These are phyloP conservation scores for Peronospora belbahrii DNA, from an alignment of 352 stramenopile species.

Conservation along the genomic window DNA sequence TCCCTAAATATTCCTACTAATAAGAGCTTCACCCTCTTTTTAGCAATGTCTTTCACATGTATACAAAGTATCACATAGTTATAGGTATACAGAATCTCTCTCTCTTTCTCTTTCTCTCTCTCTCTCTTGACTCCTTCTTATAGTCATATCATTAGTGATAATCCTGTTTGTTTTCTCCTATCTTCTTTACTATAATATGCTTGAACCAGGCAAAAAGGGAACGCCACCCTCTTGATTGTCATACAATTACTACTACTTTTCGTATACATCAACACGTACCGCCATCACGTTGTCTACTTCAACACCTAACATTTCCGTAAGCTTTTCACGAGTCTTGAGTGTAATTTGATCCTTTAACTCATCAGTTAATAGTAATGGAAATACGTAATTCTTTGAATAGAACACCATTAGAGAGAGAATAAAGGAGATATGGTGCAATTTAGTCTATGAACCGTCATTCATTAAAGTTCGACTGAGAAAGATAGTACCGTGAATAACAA, in stretches of 20 bases:
- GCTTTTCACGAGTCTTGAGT: slow-evolving; percentile 36
- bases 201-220: slow-evolving; percentile 14
- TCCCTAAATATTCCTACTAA: slow-evolving; percentile 15
- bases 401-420: slow-evolving; percentile 1
- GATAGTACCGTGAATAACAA: background rate
- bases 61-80: slow-evolving; percentile 13
- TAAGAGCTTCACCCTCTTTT: slow-evolving; percentile 24
- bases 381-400: slow-evolving; percentile 48
- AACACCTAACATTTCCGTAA: slow-evolving; percentile 73
- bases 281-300: slow-evolving; percentile 83
- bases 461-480: too few relatives aligned
- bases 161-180: background rate
- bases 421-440: background rate
- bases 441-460: too few relatives aligned
- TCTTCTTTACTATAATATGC: background rate
- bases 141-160: too few relatives aligned
- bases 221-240: slow-evolving; percentile 9
- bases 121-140: background rate
- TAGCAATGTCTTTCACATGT: background rate
- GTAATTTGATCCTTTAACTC: slow-evolving; percentile 56
- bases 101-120: background rate
- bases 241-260: too few relatives aligned
- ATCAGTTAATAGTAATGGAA: slow-evolving; percentile 44
- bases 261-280: too few relatives aligned
- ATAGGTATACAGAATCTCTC: background rate